Base-by-base conservation (phyloP, 2,329 filamentous ascomycete species). In the Sclerotinia glacialis region DNA sequence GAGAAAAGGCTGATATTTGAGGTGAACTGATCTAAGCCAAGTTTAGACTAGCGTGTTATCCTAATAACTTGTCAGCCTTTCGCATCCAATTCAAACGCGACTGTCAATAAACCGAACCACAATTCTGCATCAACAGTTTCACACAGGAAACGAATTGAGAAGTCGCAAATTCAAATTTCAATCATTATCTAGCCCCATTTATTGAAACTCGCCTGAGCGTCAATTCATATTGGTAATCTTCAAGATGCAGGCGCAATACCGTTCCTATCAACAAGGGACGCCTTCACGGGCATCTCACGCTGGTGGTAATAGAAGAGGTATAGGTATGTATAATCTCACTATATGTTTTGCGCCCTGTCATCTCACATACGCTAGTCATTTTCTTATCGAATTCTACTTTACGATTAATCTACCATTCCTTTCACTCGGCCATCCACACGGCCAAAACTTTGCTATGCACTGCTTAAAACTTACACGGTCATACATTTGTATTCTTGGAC, bases 271-370 rank as follows among this genome's bases (percentile, higher is more conserved):
- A 47, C 64, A 66, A 66, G 56, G 52, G 31, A 66, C 64, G 11
- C 64, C 72, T 55, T 73, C 73, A 60, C 68, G 75, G 60, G 75
- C 74, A 64, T 74, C 75, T 66, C 74, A 76, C 67, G 67, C 70
- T 61, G 69, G 71, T 54, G 56, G 72, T 61, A 47, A 44, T 42
- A 72, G 76, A 67, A 74, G 75, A 74, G 76, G 75, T 70, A 76
- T 76, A 71, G 75, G 76, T 76, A 74, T 67, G 76, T 76, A 67
- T 67, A 58, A 67, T 63, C 53, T 65, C 67, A 54, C 42, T 58
- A 26, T 26, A 49, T 23, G 46, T 23, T 31, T 50, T 70, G 69
- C 69, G 65, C 67, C 68, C 61, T 62, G 49, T 28, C 67, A 67
- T 70, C 64, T 71, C 64, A 69, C 46, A 47, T 44, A 31, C 62